Evolutionary conservation across 495 filamentous ascomycete genomes (phyloP).

Genomic region (Penicillium roqueforti): DNA sequence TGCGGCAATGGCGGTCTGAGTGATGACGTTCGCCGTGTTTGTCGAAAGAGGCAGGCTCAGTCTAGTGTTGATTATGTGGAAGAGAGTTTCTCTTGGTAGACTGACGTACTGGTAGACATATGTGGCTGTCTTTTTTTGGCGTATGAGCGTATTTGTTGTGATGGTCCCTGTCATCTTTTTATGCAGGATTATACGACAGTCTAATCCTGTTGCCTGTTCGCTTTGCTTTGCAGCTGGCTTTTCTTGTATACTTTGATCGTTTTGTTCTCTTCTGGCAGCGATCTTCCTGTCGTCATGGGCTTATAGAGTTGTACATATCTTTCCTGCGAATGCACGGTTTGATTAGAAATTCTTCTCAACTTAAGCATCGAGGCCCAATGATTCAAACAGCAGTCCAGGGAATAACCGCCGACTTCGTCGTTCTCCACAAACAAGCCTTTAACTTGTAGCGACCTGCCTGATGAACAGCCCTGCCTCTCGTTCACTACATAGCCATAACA

Average conservation of each 20-base stretch:
- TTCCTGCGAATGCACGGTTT: slow-evolving; percentile 14
- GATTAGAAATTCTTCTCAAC: not conserved
- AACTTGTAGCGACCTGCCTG: no score
- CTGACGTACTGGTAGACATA: not conserved
- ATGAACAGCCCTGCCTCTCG: no score
- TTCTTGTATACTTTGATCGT: slow-evolving; percentile 1
- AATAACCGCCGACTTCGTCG: not conserved
- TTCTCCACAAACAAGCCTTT: no score
- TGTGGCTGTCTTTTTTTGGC: slow-evolving; percentile 2
- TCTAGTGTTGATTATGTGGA: slow-evolving; percentile 77
- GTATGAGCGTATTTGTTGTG: slow-evolving; percentile 4
- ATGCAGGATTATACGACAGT: not conserved
- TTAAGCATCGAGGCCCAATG: not conserved
- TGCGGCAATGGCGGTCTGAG: slow-evolving; percentile 81
- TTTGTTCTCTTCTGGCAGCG: slow-evolving; percentile 2
- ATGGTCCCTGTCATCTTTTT: slow-evolving; percentile 4
- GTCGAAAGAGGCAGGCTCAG: slow-evolving; percentile 58
- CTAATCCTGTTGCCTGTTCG: not conserved
- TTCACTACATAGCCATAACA: no score
- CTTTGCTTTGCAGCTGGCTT: slow-evolving; percentile 7
- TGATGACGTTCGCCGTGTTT: slow-evolving; percentile 76
- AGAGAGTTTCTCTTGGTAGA: slow-evolving; percentile 85
- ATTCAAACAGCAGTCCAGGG: not conserved
- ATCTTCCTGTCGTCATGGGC: not conserved
- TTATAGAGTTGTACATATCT: slow-evolving; percentile 18